phyloP scores from a whole-genome alignment of 1,139 yeast species.

The Saccharomyces hybrid region DNA sequence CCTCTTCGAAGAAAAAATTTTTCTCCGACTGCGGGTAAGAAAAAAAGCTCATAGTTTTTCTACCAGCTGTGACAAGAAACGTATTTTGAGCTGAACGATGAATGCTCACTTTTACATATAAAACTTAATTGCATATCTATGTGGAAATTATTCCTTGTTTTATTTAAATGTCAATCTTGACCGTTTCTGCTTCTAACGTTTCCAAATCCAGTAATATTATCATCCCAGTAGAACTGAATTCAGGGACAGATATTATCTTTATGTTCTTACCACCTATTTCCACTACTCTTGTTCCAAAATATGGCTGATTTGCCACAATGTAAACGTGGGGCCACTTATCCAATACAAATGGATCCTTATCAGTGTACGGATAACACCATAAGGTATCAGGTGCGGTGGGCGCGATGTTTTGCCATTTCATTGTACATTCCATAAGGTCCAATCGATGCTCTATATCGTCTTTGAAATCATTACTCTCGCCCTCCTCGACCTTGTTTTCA shows the following conservation, averaged over 20 bases:
- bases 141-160: not conserved
- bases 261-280: conserved; percentile 19
- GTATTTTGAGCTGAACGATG: not conserved
- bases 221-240: conserved; percentile 58
- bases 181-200: conserved; percentile 46
- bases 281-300: conserved; percentile 32
- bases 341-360: conserved; percentile 74
- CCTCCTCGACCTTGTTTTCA: conserved; percentile 3
- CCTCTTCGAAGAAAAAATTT: conserved; percentile 4
- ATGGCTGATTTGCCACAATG: conserved; percentile 76
- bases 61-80: not conserved
- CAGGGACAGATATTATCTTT: conserved; percentile 59
- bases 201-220: conserved; percentile 58
- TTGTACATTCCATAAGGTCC: conserved; percentile 57
- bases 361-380: conserved; percentile 80
- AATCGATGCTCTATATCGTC: conserved; percentile 36
- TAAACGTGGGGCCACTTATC: conserved; percentile 77
- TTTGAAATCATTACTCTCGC: conserved; percentile 17
- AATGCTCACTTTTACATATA: not conserved
- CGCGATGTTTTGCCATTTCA: conserved; percentile 78
- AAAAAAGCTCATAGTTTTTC: not conserved
- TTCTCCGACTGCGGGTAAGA: not conserved
- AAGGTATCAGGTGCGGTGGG: conserved; percentile 98
- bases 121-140: not conserved
- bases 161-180: conserved; percentile 30